Evolutionary conservation across 768 basidiomycete genomes (phyloP), one percentile per base, ranked within the genome.

Genomic region (Artomyces pyxidatus): DNA sequence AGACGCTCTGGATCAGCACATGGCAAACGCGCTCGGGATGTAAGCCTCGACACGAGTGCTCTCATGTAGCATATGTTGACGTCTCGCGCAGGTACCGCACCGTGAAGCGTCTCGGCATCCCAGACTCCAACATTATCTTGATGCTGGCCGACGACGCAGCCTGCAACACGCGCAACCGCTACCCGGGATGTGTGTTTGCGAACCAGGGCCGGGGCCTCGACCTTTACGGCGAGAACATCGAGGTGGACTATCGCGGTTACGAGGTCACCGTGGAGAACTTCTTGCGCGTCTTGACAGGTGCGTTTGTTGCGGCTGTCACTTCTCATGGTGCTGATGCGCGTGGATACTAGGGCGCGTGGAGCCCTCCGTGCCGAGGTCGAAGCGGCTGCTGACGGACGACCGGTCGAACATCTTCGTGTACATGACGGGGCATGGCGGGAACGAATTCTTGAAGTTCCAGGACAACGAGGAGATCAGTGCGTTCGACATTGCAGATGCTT

Each of bases 361-460:
- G 19, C 73, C 82, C 1, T 86, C 89, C 2, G 77, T 91, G 2
- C 94, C 95, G 3, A 83, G 91, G 8, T 91, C 88, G 0, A 98
- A 99, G 60, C 85, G 95, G 14, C 77, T 99, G 3, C 71, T 96
- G 35, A 85, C 90, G 0, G 94, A 99, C 59, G 85, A 90, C 49
- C 72, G 81, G 25, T 92, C 88, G 6, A 98, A 98, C 60, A 74
- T 99, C 52, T 97, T 98, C 61, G 81, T 99, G 17, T 98, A 96
- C 66, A 88, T 98, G 90, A 95, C 96, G 0, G 96, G 96, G 0
- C 96, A 98, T 58, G 96, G 96, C 11, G 96, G 96, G 1, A 88
- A 95, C 59, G 96, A 96, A 65, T 99, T 98, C 64, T 79, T 99
- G 61, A 98, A 99, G 65, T 98, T 99, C 65, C 96, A 99, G 63